Evolutionary conservation across 495 filamentous ascomycete genomes (phyloP).

Genomic region (Viridothelium virens): DNA sequence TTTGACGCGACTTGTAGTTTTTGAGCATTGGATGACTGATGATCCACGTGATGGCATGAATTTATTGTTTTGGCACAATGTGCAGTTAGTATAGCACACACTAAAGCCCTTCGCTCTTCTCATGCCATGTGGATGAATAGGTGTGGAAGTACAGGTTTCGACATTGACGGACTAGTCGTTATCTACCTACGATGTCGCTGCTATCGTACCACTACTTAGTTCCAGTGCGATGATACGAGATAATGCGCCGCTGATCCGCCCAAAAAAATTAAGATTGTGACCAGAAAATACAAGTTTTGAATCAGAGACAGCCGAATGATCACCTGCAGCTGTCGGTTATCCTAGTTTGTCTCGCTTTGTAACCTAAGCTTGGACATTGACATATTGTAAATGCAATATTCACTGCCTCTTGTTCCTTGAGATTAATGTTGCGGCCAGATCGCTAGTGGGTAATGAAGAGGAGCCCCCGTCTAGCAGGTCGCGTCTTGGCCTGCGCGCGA

Average conservation of each 20-base stretch:
- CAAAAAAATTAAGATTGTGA: not conserved
- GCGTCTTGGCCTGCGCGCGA: constrained; percentile 38
- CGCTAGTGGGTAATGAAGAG: not conserved
- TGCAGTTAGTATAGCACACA: too few relatives aligned
- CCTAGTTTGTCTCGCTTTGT: constrained; percentile 7
- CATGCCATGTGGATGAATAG: not conserved
- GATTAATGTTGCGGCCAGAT: not conserved
- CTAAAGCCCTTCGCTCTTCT: not conserved
- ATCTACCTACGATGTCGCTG: constrained; percentile 8
- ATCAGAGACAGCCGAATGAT: not conserved
- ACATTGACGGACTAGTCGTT: not conserved
- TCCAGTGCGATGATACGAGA: constrained; percentile 1
- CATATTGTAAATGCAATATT: not conserved
- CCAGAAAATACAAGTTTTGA: constrained; percentile 13
- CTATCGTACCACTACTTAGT: not conserved
- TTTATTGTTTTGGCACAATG: too few relatives aligned
- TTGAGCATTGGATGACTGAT: too few relatives aligned
- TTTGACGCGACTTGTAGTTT: not conserved
- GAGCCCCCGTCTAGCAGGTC: constrained; percentile 17
- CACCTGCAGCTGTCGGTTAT: not conserved
- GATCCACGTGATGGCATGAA: too few relatives aligned
- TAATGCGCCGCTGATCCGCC: not conserved
- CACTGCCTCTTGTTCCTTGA: not conserved
- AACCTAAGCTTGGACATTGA: constrained; percentile 9
- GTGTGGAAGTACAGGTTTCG: not conserved